Base-by-base conservation (phyloP, 2,329 filamentous ascomycete species). In the Hypoxylon rubiginosum region DNA sequence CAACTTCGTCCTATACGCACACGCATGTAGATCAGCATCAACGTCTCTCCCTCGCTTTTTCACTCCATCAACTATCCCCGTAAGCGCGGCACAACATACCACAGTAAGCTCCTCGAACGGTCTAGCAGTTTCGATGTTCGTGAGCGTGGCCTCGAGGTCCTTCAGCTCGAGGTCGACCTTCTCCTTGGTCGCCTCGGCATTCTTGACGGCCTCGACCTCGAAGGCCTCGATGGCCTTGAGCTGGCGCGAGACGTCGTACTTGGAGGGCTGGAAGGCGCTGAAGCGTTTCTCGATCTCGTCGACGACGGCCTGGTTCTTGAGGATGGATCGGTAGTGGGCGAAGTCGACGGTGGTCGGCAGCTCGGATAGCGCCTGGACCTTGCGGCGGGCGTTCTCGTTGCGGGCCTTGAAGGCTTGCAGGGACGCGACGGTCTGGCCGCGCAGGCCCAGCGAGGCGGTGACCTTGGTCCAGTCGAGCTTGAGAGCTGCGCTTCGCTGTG, bases 381-480 rank as follows among this genome's bases (percentile, higher is more conserved):
- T 95, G 86, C 96, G 95, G 84, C 95, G 94, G 80, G 93, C 95
- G 81, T 97, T 94, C 81, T 99, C 96, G 88, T 98, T 97, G 85
- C 96, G 94, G 90, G 97, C 96, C 90, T 99, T 99, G 91, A 99
- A 99, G 73, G 93, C 89, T 82, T 95, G 91, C 69, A 99, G 93
- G 69, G 95, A 92, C 77, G 91, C 85, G 75, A 93, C 94, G 75
- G 96, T 99, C 86, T 94, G 92, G 82, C 96, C 96, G 82, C 93
- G 93, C 82, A 99, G 93, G 82, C 95, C 95, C 78, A 99, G 94
- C 79, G 95, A 97, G 84, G 88, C 90, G 84, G 91, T 91, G 79
- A 99, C 90, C 86, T 97, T 96, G 85, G 90, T 90, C 96, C 96
- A 99, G 91, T 99, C 96, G 88, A 99, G 90, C 90, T 98, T 99